A percentile compares a stretch with the other conserved stretches of the same genome.
These are phyloP conservation scores for Colletotrichum limetticola DNA, from an alignment of 2,329 filamentous ascomycete species.

Conservation along the genomic window DNA sequence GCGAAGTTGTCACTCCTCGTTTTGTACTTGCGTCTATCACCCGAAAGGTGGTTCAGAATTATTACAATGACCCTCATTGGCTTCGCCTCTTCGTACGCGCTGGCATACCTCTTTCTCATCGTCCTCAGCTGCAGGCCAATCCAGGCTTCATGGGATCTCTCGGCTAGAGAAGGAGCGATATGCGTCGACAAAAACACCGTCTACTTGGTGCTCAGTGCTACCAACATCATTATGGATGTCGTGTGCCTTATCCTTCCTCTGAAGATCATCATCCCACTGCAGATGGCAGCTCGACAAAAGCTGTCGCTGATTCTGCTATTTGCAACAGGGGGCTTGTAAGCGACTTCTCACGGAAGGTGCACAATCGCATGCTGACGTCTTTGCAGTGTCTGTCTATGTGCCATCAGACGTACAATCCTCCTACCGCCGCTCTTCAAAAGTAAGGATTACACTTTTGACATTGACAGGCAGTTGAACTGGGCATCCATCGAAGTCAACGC, in stretches of 20 bases:
- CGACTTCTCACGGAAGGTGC: neutral
- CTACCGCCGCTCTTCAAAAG: conserved; percentile 39
- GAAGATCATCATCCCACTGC: conserved; percentile 29
- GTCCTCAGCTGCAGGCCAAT: conserved; percentile 29
- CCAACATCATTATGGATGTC: conserved; percentile 33
- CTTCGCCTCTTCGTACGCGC: conserved; percentile 43
- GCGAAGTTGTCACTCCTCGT: conserved; percentile 34
- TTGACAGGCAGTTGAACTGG: conserved; percentile 45
- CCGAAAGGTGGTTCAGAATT: conserved; percentile 42
- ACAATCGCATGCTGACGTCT: neutral
- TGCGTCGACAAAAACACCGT: conserved; percentile 24
- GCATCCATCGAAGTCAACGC: conserved; percentile 32
- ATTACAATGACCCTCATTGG: conserved; percentile 43
- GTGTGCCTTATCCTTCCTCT: conserved; percentile 30
- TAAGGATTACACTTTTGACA: conserved; percentile 41
- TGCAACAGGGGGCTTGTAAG: conserved; percentile 30
- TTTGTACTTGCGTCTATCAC: conserved; percentile 38
- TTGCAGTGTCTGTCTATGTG: conserved; percentile 42
- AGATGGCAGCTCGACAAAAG: conserved; percentile 31
- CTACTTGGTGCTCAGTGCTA: conserved; percentile 24
- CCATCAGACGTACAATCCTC: conserved; percentile 44
- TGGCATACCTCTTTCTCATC: conserved; percentile 40
- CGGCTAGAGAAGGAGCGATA: neutral
- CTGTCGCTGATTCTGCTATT: conserved; percentile 28
- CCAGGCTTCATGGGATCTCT: conserved; percentile 25